Base-by-base conservation (phyloP, 805 yeast genomes). In the Vanderwaltozyma polyspora region DNA sequence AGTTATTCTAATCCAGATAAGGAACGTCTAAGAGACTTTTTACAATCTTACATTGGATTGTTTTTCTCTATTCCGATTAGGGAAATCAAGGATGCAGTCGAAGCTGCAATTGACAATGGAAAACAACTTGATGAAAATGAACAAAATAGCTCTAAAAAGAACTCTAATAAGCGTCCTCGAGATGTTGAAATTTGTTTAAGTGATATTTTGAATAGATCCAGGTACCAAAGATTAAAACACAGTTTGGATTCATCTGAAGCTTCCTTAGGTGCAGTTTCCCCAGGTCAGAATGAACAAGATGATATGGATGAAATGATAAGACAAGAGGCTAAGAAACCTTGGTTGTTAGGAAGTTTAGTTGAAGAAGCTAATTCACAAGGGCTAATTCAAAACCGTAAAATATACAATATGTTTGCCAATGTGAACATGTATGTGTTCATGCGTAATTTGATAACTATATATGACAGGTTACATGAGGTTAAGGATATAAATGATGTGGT, bases 401-500 rank as follows among this genome's bases (percentile, higher is more conserved):
- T 67, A 31, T 85, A 63, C 64, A 87, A 86, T 55, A 57, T 87
- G 48, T 91, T 89, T 65, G 84, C 83, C 41, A 87, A 89, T 58
- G 79, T 95, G 4, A 77, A 87, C 37, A 72, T 87, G 25, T 91
- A 91, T 52, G 82, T 86, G 23, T 86, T 91, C 48, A 74, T 86
- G 72, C 82, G 98, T 46, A 80, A 81, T 46, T 64, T 87, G 54
- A 76, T 83, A 42, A 81, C 84, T 3, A 59, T 91, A 16, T 89
- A 84, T 55, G 81, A 75, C 49, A 73, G 99, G 47, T 64, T 91
- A 38, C 60, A 63, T 17, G 95, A 86, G 49, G 74, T 87, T 34
- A 89, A 89, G 61, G 57, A 60, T 12, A 63, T 82, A 61, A 78
- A 83, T 50, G 70, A 66, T 3, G 72, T 61, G n/a, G 93, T 82